These are phyloP conservation scores for Coniochaeta ligniaria DNA, from an alignment of 2,329 filamentous ascomycete species.

Conservation along the genomic window DNA sequence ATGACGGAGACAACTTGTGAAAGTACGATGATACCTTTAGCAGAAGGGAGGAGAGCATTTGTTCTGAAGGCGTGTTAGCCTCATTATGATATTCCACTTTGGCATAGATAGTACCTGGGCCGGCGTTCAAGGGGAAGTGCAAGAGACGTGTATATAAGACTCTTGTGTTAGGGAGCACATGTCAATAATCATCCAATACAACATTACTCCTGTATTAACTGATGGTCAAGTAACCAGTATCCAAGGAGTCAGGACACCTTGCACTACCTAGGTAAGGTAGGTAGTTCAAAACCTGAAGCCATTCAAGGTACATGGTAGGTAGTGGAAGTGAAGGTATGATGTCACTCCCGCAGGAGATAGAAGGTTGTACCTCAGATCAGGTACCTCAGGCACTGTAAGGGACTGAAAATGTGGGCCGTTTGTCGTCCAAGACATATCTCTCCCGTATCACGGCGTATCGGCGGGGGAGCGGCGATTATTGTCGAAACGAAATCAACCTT, in stretches of 20 bases:
- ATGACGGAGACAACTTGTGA: not conserved
- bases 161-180: too few relatives aligned
- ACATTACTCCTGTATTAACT: too few relatives aligned
- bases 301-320: too few relatives aligned
- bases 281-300: too few relatives aligned
- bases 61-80: not conserved
- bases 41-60: not conserved
- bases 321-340: too few relatives aligned
- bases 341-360: not conserved
- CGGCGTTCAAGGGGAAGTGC: not conserved
- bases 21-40: constrained; percentile 11
- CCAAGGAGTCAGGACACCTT: too few relatives aligned
- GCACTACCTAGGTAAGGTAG: too few relatives aligned
- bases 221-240: too few relatives aligned
- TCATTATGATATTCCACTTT: not conserved
- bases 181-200: too few relatives aligned
- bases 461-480: not conserved
- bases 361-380: too few relatives aligned
- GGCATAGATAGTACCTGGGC: not conserved
- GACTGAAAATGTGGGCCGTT: too few relatives aligned
- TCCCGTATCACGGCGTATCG: not conserved
- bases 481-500: not conserved
- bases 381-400: too few relatives aligned
- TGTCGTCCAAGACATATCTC: not conserved
- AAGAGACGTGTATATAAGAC: not conserved